Evolutionary conservation across 176 grass and related monocot species (phyloP).

Genomic region (Aegilops sharonensis): DNA sequence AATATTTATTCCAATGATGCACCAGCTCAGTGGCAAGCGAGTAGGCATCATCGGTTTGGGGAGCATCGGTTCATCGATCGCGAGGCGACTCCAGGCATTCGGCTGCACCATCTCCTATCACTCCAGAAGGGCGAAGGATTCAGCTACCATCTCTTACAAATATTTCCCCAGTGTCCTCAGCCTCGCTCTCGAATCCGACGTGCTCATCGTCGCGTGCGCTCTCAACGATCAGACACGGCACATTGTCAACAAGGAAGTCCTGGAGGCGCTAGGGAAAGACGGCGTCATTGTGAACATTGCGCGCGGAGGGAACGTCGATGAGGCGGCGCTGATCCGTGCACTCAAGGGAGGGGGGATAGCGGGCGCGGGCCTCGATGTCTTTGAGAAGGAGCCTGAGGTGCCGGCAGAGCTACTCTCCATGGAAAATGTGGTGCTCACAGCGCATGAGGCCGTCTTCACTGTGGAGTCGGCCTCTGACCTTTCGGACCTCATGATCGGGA

Average conservation of each 20-base stretch:
- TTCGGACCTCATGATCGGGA: slow-evolving; percentile 15
- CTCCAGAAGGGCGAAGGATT: slow-evolving; percentile 34
- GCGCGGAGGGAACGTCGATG: slow-evolving; percentile 39
- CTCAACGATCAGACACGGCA: slow-evolving; percentile 40
- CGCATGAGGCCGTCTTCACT: slow-evolving; percentile 26
- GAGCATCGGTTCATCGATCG: slow-evolving; percentile 46
- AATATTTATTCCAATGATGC: background rate
- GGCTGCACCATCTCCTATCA: slow-evolving; percentile 45
- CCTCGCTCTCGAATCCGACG: slow-evolving; percentile 35
- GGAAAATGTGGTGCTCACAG: slow-evolving; percentile 59
- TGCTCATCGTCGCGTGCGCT: slow-evolving; percentile 34
- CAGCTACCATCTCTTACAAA: background rate
- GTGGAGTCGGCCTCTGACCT: background rate
- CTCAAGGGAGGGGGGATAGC: slow-evolving; percentile 32
- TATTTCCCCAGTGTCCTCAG: slow-evolving; percentile 11
- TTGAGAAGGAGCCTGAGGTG: slow-evolving; percentile 43
- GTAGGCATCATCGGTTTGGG: slow-evolving; percentile 67
- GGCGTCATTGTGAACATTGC: slow-evolving; percentile 53
- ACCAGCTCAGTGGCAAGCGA: slow-evolving; percentile 49
- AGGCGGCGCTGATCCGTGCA: slow-evolving; percentile 30
- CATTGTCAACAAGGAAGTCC: slow-evolving; percentile 41
- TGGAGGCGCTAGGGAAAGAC: slow-evolving; percentile 40
- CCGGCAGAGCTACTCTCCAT: slow-evolving; percentile 38
- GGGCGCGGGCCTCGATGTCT: slow-evolving; percentile 58
- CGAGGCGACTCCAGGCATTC: slow-evolving; percentile 50